phyloP scores from a whole-genome alignment of 2,329 filamentous ascomycete genomes.

The Domatiomyces catenatus region DNA sequence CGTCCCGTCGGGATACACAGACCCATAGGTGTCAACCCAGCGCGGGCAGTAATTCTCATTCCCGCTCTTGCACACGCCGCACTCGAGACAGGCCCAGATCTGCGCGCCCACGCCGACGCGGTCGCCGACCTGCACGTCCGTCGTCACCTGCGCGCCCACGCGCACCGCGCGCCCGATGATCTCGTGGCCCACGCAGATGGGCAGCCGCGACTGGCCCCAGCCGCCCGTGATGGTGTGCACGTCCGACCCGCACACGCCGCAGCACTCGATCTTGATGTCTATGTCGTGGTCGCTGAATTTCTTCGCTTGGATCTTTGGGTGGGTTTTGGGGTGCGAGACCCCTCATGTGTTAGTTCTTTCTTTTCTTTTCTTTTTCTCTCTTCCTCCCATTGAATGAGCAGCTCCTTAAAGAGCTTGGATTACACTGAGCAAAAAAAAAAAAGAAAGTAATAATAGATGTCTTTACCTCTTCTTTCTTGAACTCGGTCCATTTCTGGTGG shows the following conservation, averaged over 20 bases:
- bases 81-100: constrained; percentile 48
- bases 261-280: constrained; percentile 72
- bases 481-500: constrained; percentile 49
- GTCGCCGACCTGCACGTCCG: constrained; percentile 45
- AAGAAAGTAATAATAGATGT: no score
- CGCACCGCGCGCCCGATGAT: constrained; percentile 55
- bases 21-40: constrained; percentile 36
- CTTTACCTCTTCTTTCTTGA: constrained; percentile 40
- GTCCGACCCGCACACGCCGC: constrained; percentile 60
- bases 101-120: constrained; percentile 57
- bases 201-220: constrained; percentile 37
- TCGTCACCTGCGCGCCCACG: constrained; percentile 50
- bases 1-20: constrained; percentile 41
- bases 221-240: constrained; percentile 53
- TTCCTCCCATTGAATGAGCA: no score
- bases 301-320: constrained; percentile 56
- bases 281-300: constrained; percentile 77
- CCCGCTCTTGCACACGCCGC: constrained; percentile 48
- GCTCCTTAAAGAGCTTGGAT: no score
- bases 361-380: background rate
- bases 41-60: constrained; percentile 56
- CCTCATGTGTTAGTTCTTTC: background rate
- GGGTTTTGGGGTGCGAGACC: constrained; percentile 4
- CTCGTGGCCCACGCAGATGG: constrained; percentile 43
- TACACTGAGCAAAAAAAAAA: no score